phyloP scores from a whole-genome alignment of 768 basidiomycete species.

The Paxillus rubicundulus region DNA sequence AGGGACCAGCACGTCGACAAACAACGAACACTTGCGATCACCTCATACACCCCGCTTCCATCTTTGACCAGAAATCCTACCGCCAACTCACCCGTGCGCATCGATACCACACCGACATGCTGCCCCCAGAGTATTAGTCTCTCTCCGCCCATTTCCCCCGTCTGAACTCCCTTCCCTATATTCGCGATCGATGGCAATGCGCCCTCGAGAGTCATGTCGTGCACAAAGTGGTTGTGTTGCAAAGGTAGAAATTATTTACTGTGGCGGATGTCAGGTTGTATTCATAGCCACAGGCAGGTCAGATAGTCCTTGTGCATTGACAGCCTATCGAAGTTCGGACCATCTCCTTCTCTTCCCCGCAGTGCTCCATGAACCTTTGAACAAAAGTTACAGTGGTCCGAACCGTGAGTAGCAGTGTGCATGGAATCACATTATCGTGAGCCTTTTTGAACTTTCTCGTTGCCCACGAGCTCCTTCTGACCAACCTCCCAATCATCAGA shows the following conservation, averaged over 20 bases:
- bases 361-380: too few relatives aligned
- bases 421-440: too few relatives aligned
- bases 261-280: neutral
- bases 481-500: too few relatives aligned
- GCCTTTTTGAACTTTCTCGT: too few relatives aligned
- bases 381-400: too few relatives aligned
- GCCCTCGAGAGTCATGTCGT: neutral
- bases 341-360: too few relatives aligned
- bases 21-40: slow-evolving; percentile 10
- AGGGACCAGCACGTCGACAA: slow-evolving; percentile 11
- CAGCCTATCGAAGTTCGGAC: too few relatives aligned
- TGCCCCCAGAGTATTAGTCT: neutral
- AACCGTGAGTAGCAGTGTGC: too few relatives aligned
- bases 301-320: too few relatives aligned
- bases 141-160: neutral
- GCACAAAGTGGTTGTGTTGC: neutral
- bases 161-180: neutral
- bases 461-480: too few relatives aligned
- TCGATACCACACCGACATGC: neutral
- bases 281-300: neutral
- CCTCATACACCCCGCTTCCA: slow-evolving; percentile 16
- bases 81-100: neutral
- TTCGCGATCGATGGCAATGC: neutral
- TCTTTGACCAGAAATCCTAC: neutral
- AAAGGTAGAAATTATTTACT: neutral